Evolutionary conservation across 2,329 filamentous ascomycete species (phyloP), one percentile per base, ranked within the genome.

Genomic region (Trichoderma brevicompactum): DNA sequence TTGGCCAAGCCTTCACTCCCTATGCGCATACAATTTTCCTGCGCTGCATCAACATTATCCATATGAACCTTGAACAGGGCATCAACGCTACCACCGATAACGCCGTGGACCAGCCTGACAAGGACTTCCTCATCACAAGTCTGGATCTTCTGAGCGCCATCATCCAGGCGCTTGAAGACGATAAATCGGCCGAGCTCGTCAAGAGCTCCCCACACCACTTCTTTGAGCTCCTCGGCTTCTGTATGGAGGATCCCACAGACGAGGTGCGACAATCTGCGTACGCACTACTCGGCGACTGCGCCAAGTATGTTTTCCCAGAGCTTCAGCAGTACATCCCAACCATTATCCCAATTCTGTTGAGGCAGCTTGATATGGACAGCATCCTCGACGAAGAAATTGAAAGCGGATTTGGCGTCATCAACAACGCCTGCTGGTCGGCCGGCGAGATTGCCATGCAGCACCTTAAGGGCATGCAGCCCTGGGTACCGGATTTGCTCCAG

Each of bases 201-300:
- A 85, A 85, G 68, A 86, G 82, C 69, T 90, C 92, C 2, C 88
- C 94, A 68, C 91, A 92, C 17, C 88, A 88, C 49, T 93, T 98
- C 80, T 98, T 98, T 72, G 91, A 97, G 75, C 85, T 99, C 41
- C 83, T 99, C 49, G 87, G 88, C 68, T 91, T 95, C 77, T 98
- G 94, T 77, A 93, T 99, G 90, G 90, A 95, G 74, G 94, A 98
- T 75, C 84, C 85, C 1, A 90, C 91, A 71, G 94, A 97, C 72
- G 94, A 97, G 77, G 95, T 98, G 19, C 90, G 94, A 65, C 95
- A 99, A 77, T 99, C 95, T 10, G 93, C 94, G 0, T 99, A 97
- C 73, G 95, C 95, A 9, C 83, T 99, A 17, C 87, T 99, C 13
- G 95, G 95, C 68, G 95, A 99, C 79, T 96, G 92, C 75, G 92